Evolutionary conservation across 257 asterid genomes (phyloP).

Genomic region (Cordia subcordata): DNA sequence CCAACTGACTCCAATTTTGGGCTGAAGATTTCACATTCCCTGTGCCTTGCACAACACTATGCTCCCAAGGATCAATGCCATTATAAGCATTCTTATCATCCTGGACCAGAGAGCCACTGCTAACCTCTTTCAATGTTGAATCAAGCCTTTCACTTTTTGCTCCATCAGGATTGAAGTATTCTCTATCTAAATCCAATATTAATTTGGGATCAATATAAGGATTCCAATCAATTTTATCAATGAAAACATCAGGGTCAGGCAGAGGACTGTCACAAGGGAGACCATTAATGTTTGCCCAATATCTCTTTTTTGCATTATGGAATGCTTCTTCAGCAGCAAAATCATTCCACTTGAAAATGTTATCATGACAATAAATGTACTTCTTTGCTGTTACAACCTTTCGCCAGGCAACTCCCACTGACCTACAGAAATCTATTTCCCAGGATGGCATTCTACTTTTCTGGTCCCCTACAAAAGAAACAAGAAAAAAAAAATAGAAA

Average conservation of each 20-base stretch:
- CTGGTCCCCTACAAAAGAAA: conserved; percentile 28
- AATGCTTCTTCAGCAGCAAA: conserved; percentile 78
- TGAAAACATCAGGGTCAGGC: conserved; percentile 60
- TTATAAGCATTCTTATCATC: conserved; percentile 20
- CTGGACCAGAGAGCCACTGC: conserved; percentile 13
- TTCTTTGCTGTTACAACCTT: conserved; percentile 66
- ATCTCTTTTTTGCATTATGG: conserved; percentile 57
- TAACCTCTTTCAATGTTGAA: conserved; percentile 19
- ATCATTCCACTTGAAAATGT: conserved; percentile 71
- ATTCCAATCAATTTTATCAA: conserved; percentile 75
- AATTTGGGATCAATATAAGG: conserved; percentile 55
- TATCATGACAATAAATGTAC: conserved; percentile 59
- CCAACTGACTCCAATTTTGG: not conserved
- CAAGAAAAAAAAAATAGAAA: conserved; percentile 4
- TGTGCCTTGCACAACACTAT: conserved; percentile 17
- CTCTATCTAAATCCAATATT: conserved; percentile 64
- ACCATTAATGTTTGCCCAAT: conserved; percentile 57
- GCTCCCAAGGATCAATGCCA: conserved; percentile 60
- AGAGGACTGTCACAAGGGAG: conserved; percentile 50
- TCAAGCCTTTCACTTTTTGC: conserved; percentile 24
- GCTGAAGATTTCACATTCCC: conserved; percentile 8
- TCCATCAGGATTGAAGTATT: conserved; percentile 51
- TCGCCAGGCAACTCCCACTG: conserved; percentile 61
- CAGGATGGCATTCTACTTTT: conserved; percentile 49
- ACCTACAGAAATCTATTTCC: conserved; percentile 78